A percentile compares a stretch with the other conserved stretches of the same genome.
Conservation (phyloP, 306 rosid genomes). For the Corylus heterophylla region DNA sequence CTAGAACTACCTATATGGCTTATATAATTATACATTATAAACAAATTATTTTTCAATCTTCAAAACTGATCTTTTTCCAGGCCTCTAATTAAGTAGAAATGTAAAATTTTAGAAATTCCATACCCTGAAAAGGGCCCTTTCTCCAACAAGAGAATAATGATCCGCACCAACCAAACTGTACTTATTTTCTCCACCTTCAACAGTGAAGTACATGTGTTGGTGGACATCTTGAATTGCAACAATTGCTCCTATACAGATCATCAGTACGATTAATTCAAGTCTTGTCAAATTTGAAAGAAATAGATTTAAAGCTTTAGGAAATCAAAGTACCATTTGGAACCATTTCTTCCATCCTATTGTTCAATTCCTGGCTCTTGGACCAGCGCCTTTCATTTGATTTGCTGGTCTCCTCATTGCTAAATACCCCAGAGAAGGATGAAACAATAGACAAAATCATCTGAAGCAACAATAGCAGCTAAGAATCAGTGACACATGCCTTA, state of each 20-base stretch:
- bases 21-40: not conserved
- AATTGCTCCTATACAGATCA: constrained; percentile 71
- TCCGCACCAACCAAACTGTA: constrained; percentile 62
- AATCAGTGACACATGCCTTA: constrained; percentile 11
- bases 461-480: constrained; percentile 30
- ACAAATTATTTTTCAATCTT: not conserved
- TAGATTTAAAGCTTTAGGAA: constrained; percentile 20
- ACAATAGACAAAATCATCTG: constrained; percentile 62
- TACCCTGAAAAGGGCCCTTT: constrained; percentile 96
- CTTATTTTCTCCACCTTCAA: constrained; percentile 62
- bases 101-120: constrained; percentile 14
- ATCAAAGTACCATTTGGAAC: constrained; percentile 71
- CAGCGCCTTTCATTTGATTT: constrained; percentile 37
- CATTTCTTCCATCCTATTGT: constrained; percentile 50
- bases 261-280: constrained; percentile 37
- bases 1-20: not conserved
- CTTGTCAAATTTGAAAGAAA: constrained; percentile 25
- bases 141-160: constrained; percentile 91
- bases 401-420: constrained; percentile 32
- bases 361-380: constrained; percentile 41
- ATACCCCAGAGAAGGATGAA: constrained; percentile 63
- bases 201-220: constrained; percentile 84
- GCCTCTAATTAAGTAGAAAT: constrained; percentile 5
- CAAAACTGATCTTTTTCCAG: not conserved
- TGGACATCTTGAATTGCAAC: constrained; percentile 85